A percentile compares a stretch with the other conserved stretches of the same genome.
Conservation (phyloP, 2,329 filamentous ascomycete species). For the Pseudocercospora pini-densiflorae region DNA sequence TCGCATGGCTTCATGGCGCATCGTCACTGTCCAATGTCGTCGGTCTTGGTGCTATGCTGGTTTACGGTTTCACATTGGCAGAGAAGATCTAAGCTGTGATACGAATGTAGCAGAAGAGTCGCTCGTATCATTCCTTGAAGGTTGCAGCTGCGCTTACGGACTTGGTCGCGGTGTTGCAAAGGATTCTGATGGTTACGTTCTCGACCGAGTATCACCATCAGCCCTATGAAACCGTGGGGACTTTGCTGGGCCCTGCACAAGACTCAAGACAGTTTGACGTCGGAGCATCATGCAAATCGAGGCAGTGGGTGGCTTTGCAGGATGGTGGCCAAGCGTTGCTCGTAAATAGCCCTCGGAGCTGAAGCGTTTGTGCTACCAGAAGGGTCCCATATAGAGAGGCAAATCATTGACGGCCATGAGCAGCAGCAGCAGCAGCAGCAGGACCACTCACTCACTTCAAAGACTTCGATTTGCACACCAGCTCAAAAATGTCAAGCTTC, state of each 20-base stretch:
- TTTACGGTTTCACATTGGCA: conserved; percentile 78
- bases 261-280: background rate
- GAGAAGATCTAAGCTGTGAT: conserved; percentile 54
- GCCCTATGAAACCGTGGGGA: background rate
- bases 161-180: background rate
- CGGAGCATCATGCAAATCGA: background rate
- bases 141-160: background rate
- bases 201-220: background rate
- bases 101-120: background rate
- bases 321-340: conserved; percentile 7
- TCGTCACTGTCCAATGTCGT: conserved; percentile 80
- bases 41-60: conserved; percentile 70
- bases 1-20: conserved; percentile 78
- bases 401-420: background rate
- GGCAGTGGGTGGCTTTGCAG: conserved; percentile 2
- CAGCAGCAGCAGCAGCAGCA: background rate
- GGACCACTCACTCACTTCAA: background rate
- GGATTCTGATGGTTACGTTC: background rate
- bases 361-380: background rate
- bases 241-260: background rate
- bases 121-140: background rate
- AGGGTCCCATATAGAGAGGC: background rate
- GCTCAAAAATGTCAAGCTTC: background rate
- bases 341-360: conserved; percentile 1
- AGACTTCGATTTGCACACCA: background rate